Evolutionary conservation across 2,329 filamentous ascomycete species (phyloP), one percentile per base, ranked within the genome.

Genomic region (Drechmeria coniospora): DNA sequence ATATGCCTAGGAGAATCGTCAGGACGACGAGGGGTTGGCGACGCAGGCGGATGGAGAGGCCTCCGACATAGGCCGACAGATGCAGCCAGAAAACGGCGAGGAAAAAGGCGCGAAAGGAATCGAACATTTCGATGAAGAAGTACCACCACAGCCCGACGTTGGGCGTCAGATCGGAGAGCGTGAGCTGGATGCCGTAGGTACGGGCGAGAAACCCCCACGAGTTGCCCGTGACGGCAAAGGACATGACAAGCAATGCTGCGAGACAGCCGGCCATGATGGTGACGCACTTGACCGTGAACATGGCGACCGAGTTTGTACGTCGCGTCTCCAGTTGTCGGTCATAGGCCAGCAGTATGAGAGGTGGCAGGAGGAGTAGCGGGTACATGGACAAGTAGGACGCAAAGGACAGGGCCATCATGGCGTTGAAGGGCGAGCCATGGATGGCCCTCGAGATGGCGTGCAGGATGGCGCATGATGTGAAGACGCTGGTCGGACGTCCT

Each of bases 111-210:
- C 90, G 72, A 65, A 98, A 98, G 1, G 86, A 87, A 56, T 98
- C 90, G 50, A 98, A 98, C 74, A 98, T 98, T 50, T 98, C 87
- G 40, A 92, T 92, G 49, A 98, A 95, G 57, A 98, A 98, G 56
- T 98, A 98, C 90, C 90, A 98, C 90, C 90, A 98, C 2, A 98
- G 64, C 2, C 90, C 90, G 17, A 92, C 79, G 39, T 95, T 98
- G 9, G 90, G 90, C 0, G 87, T 92, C 22, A 98, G 65, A 47
- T 98, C 90, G 7, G 84, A 82, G 3, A 98, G 68, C 1, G 90
- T 74, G 21, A 98, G 66, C 42, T 93, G 86, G 25, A 92, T 82
- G 40, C 87, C 84, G 53, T 98, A 98, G 1, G 90, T 94, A 13
- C 84, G 83, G 6, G 67, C 56, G 13, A 95, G 54, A 45, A 95